Percentiles rank a stretch among this genome's conserved stretches.
Evolutionary conservation across 2,329 filamentous ascomycete genomes (phyloP).

Genomic region (Fusarium dimerum): DNA sequence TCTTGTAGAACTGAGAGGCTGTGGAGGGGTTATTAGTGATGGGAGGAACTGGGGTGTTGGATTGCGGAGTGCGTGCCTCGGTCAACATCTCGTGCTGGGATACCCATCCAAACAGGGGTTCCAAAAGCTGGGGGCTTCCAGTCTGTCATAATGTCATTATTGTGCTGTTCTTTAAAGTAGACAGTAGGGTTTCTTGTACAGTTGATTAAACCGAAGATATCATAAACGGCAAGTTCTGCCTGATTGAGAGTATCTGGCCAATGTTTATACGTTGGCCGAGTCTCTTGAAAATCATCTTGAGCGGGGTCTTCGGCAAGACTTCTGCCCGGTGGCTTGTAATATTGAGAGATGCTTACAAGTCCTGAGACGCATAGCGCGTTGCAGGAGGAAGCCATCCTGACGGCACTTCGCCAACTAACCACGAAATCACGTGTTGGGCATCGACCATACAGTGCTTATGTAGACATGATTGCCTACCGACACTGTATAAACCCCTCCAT

Average conservation of each 20-base stretch:
- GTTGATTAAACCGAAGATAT: neutral
- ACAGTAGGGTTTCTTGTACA: too few species aligned
- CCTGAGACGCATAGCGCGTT: conserved; percentile 21
- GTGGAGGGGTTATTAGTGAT: neutral
- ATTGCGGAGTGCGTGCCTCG: conserved; percentile 23
- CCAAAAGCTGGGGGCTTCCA: conserved; percentile 34
- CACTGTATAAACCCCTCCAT: conserved; percentile 24
- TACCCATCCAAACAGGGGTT: conserved; percentile 31
- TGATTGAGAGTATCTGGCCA: conserved; percentile 3
- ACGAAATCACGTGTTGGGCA: conserved; percentile 22
- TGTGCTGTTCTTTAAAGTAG: neutral
- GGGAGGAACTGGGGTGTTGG: neutral
- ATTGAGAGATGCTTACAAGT: conserved; percentile 18
- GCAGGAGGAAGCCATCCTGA: conserved; percentile 7
- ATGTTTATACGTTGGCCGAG: too few species aligned
- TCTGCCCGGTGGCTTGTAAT: conserved; percentile 24
- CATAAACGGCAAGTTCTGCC: too few species aligned
- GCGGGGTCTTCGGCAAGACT: conserved; percentile 14
- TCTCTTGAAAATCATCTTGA: neutral
- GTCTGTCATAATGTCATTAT: conserved; percentile 23
- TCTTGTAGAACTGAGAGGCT: conserved; percentile 32
- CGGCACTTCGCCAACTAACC: conserved; percentile 13
- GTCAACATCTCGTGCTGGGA: conserved; percentile 29
- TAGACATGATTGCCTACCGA: neutral
- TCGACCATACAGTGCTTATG: conserved; percentile 10